Conservation (phyloP, 495 filamentous ascomycete genomes). For the Podospora appendiculata region DNA sequence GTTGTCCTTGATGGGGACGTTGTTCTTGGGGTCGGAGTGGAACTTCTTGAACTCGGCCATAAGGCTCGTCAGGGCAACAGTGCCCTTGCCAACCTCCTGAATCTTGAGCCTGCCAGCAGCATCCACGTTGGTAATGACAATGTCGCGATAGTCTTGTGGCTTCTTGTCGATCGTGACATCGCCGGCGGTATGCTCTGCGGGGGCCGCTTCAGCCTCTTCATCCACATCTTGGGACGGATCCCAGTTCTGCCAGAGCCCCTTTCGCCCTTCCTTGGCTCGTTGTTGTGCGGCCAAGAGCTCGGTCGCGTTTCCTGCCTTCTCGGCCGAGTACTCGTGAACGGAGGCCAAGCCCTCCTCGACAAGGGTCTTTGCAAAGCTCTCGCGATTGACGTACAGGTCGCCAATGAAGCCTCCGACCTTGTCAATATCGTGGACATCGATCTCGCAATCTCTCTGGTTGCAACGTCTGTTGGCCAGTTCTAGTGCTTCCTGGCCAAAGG, state of each 20-base stretch:
- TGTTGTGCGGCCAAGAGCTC: slow-evolving; percentile 85
- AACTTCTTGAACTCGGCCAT: slow-evolving; percentile 85
- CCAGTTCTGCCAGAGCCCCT: slow-evolving; percentile 89
- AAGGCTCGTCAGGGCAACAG: slow-evolving; percentile 69
- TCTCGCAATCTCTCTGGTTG: slow-evolving; percentile 93
- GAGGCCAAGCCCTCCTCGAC: slow-evolving; percentile 89
- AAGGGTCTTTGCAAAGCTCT: slow-evolving; percentile 90
- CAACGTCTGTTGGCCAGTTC: slow-evolving; percentile 80
- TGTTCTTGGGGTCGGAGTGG: slow-evolving; percentile 70
- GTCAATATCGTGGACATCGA: slow-evolving; percentile 91
- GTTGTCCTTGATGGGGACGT: slow-evolving; percentile 57
- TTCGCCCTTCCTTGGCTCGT: slow-evolving; percentile 76
- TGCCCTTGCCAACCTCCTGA: slow-evolving; percentile 78
- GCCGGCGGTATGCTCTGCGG: slow-evolving; percentile 40
- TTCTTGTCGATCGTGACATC: slow-evolving; percentile 45
- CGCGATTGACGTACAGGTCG: slow-evolving; percentile 84
- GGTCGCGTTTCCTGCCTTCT: slow-evolving; percentile 81
- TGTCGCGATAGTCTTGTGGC: slow-evolving; percentile 81
- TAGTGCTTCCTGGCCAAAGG: slow-evolving; percentile 90
- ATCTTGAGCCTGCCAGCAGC: slow-evolving; percentile 69
- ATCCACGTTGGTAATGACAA: slow-evolving; percentile 85
- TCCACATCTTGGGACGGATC: slow-evolving; percentile 76
- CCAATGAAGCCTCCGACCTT: slow-evolving; percentile 98
- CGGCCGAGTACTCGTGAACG: slow-evolving; percentile 90
- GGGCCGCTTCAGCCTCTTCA: slow-evolving; percentile 40